Evolutionary conservation across 2,329 filamentous ascomycete genomes (phyloP).

Genomic region (Colletotrichum siamense): DNA sequence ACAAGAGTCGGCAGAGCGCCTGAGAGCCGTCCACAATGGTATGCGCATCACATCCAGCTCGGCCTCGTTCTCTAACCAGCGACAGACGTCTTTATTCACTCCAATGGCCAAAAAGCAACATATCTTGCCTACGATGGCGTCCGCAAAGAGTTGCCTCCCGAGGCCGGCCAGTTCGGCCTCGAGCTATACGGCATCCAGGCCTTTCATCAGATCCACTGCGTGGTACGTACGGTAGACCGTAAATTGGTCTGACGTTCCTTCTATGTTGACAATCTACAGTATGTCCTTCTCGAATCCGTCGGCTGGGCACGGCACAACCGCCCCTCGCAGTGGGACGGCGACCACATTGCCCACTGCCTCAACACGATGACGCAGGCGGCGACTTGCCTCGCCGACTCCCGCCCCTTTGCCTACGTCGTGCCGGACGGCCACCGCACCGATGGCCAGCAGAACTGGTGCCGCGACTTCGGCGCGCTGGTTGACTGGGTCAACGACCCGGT

Average conservation of each 20-base stretch:
- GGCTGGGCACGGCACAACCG: background rate
- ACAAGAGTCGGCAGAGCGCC: background rate
- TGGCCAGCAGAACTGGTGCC: background rate
- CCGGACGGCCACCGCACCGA: background rate
- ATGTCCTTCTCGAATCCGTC: background rate
- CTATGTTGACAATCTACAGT: background rate
- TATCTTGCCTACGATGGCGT: background rate
- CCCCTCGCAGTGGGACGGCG: background rate
- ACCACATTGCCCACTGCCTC: background rate
- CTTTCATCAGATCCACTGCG: background rate
- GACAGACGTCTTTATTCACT: background rate
- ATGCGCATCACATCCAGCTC: background rate
- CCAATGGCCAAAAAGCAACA: background rate
- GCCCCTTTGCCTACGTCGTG: background rate
- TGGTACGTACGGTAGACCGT: background rate
- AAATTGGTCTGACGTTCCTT: background rate
- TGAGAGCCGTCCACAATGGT: background rate
- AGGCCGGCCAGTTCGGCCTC: background rate
- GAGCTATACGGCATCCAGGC: background rate
- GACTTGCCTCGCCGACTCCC: background rate
- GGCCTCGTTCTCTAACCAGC: background rate
- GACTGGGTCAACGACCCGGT: background rate
- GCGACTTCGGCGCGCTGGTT: background rate
- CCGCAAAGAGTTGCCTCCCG: background rate
- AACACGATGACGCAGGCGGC: background rate